A percentile compares a stretch with the other conserved stretches of the same genome.
Evolutionary conservation across 192 early-diverging fungal genomes (phyloP).

Genomic region (Coemansia sp.): DNA sequence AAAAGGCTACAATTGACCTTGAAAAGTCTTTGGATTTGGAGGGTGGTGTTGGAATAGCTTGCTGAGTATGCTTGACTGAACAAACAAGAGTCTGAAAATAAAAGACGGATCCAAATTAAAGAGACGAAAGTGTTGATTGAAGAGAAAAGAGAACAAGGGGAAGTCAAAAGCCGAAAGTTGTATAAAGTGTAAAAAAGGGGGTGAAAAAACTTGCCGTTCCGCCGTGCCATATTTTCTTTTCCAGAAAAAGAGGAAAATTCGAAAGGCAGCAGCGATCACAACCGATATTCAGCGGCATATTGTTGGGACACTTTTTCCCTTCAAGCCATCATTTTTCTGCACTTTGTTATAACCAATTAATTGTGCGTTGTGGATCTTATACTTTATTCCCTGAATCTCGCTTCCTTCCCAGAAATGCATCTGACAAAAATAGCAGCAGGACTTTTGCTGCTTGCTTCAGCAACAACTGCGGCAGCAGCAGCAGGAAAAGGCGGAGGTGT

Average conservation of each 20-base stretch:
- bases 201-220: neutral
- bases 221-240: neutral
- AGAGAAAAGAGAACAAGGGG: conserved; percentile 5
- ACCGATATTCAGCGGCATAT: too few species aligned
- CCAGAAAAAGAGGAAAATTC: too few species aligned
- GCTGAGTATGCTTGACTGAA: neutral
- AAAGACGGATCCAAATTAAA: neutral
- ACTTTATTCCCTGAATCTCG: neutral
- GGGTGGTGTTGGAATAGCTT: neutral
- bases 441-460: neutral
- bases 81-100: conserved; percentile 4
- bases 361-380: neutral
- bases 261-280: too few species aligned
- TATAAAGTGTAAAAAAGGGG: neutral
- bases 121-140: conserved; percentile 1
- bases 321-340: too few species aligned
- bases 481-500: too few species aligned
- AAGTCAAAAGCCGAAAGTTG: conserved; percentile 7
- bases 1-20: conserved; percentile 11
- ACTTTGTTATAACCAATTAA: too few species aligned
- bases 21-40: conserved; percentile 5
- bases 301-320: too few species aligned
- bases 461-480: neutral
- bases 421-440: neutral
- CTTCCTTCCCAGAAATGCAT: neutral